These are phyloP conservation scores for Trypanosoma lewisi DNA, from an alignment of 208 protist species.

Conservation along the genomic window DNA sequence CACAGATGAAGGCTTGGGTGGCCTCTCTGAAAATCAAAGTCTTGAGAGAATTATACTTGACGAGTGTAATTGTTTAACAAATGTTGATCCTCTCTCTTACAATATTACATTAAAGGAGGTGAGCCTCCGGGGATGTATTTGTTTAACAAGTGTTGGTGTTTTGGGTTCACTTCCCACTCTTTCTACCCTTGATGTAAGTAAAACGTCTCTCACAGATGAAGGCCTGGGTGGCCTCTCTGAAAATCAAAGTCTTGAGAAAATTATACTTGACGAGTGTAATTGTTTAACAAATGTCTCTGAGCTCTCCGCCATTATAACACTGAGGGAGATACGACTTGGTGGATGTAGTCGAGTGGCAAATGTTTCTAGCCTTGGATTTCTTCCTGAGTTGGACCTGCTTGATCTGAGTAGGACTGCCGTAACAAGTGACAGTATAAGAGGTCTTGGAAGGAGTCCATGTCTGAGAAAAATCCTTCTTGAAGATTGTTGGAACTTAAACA, in stretches of 20 bases:
- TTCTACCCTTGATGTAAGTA: not conserved
- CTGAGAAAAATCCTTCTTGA: not conserved
- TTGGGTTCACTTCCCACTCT: constrained; percentile 2
- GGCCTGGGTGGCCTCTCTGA: not conserved
- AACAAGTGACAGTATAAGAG: not conserved
- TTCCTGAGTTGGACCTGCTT: not conserved
- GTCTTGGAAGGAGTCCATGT: not conserved
- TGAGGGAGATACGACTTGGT: not conserved
- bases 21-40: too few species aligned
- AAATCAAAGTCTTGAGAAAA: too few species aligned
- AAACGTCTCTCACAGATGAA: constrained; percentile 6
- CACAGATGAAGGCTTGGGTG: constrained; percentile 1
- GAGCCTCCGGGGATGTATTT: not conserved
- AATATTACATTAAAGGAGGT: constrained; percentile 12
- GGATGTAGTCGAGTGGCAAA: not conserved
- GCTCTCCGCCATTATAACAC: constrained; percentile 4
- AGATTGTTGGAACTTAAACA: not conserved
- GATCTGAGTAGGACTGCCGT: constrained; percentile 5
- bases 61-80: too few species aligned
- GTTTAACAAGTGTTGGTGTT: not conserved
- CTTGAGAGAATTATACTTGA: too few species aligned
- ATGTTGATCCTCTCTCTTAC: not conserved
- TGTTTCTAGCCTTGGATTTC: not conserved
- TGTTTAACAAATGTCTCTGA: not conserved
- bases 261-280: not conserved